phyloP scores from a whole-genome alignment of 768 basidiomycete genomes.

The Pulveroboletus sp. region DNA sequence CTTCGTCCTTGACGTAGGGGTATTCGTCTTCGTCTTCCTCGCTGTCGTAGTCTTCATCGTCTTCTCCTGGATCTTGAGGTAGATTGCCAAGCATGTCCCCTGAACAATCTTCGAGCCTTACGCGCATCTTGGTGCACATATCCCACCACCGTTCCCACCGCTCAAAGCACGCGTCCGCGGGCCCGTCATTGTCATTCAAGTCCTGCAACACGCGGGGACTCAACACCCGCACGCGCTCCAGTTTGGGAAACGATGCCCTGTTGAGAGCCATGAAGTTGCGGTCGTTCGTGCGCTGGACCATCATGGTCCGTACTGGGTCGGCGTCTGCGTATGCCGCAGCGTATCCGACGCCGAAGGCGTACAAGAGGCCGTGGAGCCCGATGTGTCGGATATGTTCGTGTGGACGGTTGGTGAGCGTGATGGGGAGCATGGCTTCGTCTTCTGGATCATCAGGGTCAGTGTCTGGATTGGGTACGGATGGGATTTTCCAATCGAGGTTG shows the following conservation, averaged over 20 bases:
- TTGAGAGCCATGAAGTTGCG: slow-evolving; percentile 54
- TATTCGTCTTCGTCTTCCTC: slow-evolving; percentile 32
- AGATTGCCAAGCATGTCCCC: slow-evolving; percentile 53
- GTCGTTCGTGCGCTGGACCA: slow-evolving; percentile 59
- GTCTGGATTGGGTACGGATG: slow-evolving; percentile 14
- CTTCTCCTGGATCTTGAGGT: slow-evolving; percentile 30
- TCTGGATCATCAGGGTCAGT: slow-evolving; percentile 13
- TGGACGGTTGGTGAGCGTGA: slow-evolving; percentile 45
- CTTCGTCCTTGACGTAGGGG: slow-evolving; percentile 31
- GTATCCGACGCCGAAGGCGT: slow-evolving; percentile 65
- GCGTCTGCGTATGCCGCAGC: slow-evolving; percentile 40
- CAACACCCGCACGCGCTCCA: slow-evolving; percentile 57
- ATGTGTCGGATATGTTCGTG: slow-evolving; percentile 56
- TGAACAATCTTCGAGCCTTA: slow-evolving; percentile 75
- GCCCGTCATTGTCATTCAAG: slow-evolving; percentile 51
- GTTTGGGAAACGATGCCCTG: slow-evolving; percentile 53
- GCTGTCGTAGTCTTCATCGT: slow-evolving; percentile 32
- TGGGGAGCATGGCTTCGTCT: slow-evolving; percentile 32
- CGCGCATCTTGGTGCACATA: slow-evolving; percentile 42
- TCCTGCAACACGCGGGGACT: slow-evolving; percentile 52
- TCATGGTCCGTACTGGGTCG: slow-evolving; percentile 41
- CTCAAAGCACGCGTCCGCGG: slow-evolving; percentile 39
- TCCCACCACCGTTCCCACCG: slow-evolving; percentile 74
- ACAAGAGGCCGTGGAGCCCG: slow-evolving; percentile 63
- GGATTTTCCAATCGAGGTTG: slow-evolving; percentile 72